Percentiles rank a stretch among this genome's conserved stretches.
phyloP scores from a whole-genome alignment of 176 grass and related monocot genomes.

The Avena sativa region DNA sequence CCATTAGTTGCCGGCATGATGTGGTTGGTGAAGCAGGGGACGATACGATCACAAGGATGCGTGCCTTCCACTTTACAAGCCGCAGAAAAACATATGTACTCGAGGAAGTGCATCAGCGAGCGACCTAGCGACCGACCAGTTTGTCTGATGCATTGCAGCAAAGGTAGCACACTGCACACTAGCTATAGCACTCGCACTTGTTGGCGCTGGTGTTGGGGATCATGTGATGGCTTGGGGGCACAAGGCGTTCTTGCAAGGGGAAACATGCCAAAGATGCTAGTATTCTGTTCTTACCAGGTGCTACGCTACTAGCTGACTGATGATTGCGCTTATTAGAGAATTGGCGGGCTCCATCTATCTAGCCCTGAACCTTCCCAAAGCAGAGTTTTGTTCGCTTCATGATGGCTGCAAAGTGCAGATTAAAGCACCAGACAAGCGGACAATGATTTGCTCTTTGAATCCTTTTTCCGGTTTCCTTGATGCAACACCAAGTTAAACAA shows the following conservation, averaged over 20 bases:
- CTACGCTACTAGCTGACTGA: not conserved
- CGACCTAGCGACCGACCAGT: not conserved
- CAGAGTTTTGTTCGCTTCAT: conserved; percentile 27
- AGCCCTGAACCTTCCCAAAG: conserved; percentile 36
- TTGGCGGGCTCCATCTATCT: conserved; percentile 4
- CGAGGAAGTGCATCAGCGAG: not conserved
- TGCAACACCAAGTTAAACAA: conserved; percentile 33
- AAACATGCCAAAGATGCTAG: conserved; percentile 39
- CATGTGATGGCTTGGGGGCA: not conserved
- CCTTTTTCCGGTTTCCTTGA: conserved; percentile 34
- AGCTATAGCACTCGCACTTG: not conserved
- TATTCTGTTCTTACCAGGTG: conserved; percentile 27
- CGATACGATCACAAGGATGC: conserved; percentile 16
- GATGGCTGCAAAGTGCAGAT: conserved; percentile 38
- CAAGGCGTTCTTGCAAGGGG: conserved; percentile 33
- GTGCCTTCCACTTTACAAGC: conserved; percentile 5
- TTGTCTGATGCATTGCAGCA: conserved; percentile 4
- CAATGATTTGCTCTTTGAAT: conserved; percentile 42
- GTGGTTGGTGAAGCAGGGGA: conserved; percentile 27
- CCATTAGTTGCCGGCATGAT: conserved; percentile 28
- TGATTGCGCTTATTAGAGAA: conserved; percentile 3
- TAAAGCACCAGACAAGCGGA: conserved; percentile 1
- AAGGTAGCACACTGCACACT: not conserved
- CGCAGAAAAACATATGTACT: not conserved
- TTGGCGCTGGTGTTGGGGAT: not conserved